Conservation (phyloP, 805 yeast genomes). For the Suhomyces canberraensis region DNA sequence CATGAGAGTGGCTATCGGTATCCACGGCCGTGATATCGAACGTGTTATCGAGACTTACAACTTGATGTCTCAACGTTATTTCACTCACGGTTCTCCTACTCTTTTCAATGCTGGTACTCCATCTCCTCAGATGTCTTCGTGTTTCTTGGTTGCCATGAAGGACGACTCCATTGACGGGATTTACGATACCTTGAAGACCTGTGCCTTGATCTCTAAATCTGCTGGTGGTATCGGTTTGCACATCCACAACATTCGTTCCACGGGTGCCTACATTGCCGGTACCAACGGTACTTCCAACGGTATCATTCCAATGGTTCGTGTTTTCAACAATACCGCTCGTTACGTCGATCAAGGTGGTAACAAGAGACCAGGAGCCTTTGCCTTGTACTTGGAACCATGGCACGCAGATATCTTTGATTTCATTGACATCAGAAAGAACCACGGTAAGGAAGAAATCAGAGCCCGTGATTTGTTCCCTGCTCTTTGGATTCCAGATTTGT, state of each 20-base stretch:
- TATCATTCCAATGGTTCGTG: constrained; percentile 92
- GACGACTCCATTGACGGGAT: constrained; percentile 96
- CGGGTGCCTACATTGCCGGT: constrained; percentile 86
- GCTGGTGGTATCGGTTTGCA: constrained; percentile 97
- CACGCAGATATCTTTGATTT: constrained; percentile 88
- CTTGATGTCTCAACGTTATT: constrained; percentile 55
- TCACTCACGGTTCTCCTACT: constrained; percentile 63
- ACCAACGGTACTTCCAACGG: constrained; percentile 93
- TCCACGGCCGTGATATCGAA: constrained; percentile 53
- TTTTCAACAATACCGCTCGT: constrained; percentile 92
- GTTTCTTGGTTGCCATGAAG: constrained; percentile 76
- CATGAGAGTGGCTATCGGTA: constrained; percentile 62
- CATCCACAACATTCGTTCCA: constrained; percentile 79
- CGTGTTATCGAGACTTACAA: constrained; percentile 55
- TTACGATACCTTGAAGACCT: constrained; percentile 79
- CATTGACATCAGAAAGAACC: constrained; percentile 83
- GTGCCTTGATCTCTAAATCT: constrained; percentile 88
- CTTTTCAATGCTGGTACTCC: constrained; percentile 63
- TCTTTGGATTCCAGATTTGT: constrained; percentile 91
- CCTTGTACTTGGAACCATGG: constrained; percentile 95
- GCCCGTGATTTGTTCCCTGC: constrained; percentile 94
- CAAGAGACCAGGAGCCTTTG: constrained; percentile 97
- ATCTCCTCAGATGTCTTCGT: constrained; percentile 57
- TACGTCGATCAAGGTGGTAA: constrained; percentile 99
- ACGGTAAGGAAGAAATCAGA: constrained; percentile 90